These are phyloP conservation scores for Sodiomyces alkalinus DNA, from an alignment of 2,329 filamentous ascomycete genomes.

Conservation along the genomic window DNA sequence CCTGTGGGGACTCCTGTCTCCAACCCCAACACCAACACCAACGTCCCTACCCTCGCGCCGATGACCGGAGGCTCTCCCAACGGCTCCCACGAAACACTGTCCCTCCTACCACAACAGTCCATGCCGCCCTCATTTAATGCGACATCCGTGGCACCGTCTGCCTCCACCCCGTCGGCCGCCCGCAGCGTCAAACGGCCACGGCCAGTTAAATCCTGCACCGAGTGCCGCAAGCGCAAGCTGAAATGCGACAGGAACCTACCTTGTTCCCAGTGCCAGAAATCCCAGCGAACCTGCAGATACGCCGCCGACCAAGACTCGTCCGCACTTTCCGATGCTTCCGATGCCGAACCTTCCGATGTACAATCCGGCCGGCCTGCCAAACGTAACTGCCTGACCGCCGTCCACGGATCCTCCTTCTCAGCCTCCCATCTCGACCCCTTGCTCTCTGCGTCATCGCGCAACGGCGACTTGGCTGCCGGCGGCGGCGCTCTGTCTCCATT, in stretches of 20 bases:
- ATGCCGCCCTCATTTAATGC: not conserved
- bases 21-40: too few species aligned
- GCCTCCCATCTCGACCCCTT: constrained; percentile 1
- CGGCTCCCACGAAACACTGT: constrained; percentile 1
- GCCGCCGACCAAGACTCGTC: constrained; percentile 30
- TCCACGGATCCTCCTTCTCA: constrained; percentile 2
- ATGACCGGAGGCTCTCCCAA: constrained; percentile 1
- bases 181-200: constrained; percentile 37
- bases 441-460: constrained; percentile 6
- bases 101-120: not conserved
- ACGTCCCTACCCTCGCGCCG: not conserved
- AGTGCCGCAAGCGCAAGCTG: constrained; percentile 41
- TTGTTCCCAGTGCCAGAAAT: constrained; percentile 43
- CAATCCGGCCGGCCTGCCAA: constrained; percentile 24
- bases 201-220: constrained; percentile 40
- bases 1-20: too few species aligned
- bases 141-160: not conserved
- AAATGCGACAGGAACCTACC: constrained; percentile 39
- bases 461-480: constrained; percentile 17
- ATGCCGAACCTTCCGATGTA: constrained; percentile 18
- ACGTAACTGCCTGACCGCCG: constrained; percentile 16
- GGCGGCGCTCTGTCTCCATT: constrained; percentile 17
- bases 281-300: constrained; percentile 37
- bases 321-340: constrained; percentile 33
- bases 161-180: constrained; percentile 4